Evolutionary conservation across 306 rosid genomes (phyloP).

Genomic region (Fragaria nilgerrensis): DNA sequence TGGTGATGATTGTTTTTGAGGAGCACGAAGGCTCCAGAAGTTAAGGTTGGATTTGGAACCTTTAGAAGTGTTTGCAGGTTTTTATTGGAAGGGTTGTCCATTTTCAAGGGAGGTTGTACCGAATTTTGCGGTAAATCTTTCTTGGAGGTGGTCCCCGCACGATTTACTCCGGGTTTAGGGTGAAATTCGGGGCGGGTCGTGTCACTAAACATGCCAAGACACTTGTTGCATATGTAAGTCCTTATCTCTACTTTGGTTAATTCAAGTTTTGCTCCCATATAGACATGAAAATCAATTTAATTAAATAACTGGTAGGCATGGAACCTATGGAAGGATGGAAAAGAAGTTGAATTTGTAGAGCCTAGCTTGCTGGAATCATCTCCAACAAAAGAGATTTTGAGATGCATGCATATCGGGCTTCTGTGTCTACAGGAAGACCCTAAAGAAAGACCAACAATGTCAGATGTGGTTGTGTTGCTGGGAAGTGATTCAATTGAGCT

Average conservation of each 20-base stretch:
- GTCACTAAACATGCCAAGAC: constrained; percentile 31
- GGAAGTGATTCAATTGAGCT: constrained; percentile 38
- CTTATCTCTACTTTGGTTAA: neutral
- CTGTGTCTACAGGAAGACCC: constrained; percentile 59
- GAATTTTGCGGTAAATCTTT: too few relatives aligned
- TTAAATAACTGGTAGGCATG: constrained; percentile 32
- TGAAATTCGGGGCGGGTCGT: too few relatives aligned
- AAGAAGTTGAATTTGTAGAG: constrained; percentile 36
- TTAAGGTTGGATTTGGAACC: too few relatives aligned
- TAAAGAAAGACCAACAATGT: constrained; percentile 47
- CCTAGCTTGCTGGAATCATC: constrained; percentile 27
- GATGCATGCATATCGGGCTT: constrained; percentile 46
- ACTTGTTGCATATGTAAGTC: constrained; percentile 38
- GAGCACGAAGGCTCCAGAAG: too few relatives aligned
- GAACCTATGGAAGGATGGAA: constrained; percentile 42
- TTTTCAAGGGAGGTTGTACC: too few relatives aligned
- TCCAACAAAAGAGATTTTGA: constrained; percentile 17
- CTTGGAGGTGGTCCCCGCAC: too few relatives aligned
- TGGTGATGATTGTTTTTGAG: too few relatives aligned
- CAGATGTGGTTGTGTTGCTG: constrained; percentile 33
- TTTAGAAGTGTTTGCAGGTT: too few relatives aligned
- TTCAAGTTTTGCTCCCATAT: neutral
- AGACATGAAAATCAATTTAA: neutral
- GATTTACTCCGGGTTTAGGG: too few relatives aligned
- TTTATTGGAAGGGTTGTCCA: too few relatives aligned